Percentiles rank a stretch among this genome's conserved stretches.
phyloP scores from a whole-genome alignment of 768 basidiomycete species.

The Daedaleopsis nitida region DNA sequence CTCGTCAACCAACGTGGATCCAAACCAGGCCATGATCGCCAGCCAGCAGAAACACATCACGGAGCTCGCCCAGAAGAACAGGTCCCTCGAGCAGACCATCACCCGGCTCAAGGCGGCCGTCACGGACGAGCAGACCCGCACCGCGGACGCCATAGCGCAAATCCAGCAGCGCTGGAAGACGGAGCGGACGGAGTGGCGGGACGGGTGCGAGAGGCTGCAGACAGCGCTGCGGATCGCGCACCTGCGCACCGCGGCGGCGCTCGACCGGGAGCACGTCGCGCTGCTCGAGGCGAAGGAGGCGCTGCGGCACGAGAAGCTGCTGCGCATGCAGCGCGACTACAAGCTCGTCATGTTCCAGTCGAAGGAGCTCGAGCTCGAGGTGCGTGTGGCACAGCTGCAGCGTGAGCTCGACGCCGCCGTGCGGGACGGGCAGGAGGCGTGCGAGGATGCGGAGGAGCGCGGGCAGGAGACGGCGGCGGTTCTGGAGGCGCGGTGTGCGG shows the following conservation, averaged over 20 bases:
- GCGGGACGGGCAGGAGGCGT: constrained; percentile 39
- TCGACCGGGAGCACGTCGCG: constrained; percentile 56
- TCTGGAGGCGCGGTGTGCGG: constrained; percentile 33
- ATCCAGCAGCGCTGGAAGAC: constrained; percentile 52
- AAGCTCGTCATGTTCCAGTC: constrained; percentile 69
- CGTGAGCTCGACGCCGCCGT: constrained; percentile 44
- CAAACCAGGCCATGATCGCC: constrained; percentile 50
- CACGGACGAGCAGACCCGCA: constrained; percentile 42
- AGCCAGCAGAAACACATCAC: constrained; percentile 70
- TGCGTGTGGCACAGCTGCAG: constrained; percentile 53
- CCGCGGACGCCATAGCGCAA: constrained; percentile 42
- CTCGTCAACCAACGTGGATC: not conserved
- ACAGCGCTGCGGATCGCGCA: constrained; percentile 67
- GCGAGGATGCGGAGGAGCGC: constrained; percentile 34
- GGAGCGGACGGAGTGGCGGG: constrained; percentile 60
- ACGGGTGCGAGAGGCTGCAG: constrained; percentile 64
- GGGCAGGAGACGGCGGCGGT: constrained; percentile 31
- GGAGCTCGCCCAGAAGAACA: constrained; percentile 70
- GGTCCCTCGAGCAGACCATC: constrained; percentile 61
- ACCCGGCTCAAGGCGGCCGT: constrained; percentile 56
- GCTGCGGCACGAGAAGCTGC: constrained; percentile 50
- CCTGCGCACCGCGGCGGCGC: constrained; percentile 51
- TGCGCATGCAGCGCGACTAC: constrained; percentile 63
- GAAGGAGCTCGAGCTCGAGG: constrained; percentile 61
- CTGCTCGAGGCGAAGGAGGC: constrained; percentile 56